Evolutionary conservation across 1,284 basidiomycete genomes (phyloP).

Genomic region (Volvariella volvacea): DNA sequence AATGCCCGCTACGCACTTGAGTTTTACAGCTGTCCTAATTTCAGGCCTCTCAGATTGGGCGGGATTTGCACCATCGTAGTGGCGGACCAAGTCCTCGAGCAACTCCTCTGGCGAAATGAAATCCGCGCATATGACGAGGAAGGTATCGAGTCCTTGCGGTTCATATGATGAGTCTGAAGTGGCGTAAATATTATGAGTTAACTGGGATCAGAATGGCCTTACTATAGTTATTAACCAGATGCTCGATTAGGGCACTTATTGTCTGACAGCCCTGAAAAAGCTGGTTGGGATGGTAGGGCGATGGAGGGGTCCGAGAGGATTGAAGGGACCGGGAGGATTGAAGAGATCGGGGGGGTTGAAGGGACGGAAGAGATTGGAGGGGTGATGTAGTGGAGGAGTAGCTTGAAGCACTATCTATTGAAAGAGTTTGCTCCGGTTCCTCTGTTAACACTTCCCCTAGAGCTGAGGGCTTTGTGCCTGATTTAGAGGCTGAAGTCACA

Average conservation of each 20-base stretch:
- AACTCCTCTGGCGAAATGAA: constrained; percentile 33
- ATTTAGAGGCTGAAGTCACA: too few species aligned
- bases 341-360: too few species aligned
- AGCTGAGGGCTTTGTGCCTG: too few species aligned
- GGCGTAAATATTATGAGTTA: too few species aligned
- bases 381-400: too few species aligned
- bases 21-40: constrained; percentile 10
- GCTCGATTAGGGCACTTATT: constrained; percentile 32
- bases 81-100: constrained; percentile 24
- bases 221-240: constrained; percentile 28
- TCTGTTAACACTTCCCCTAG: too few species aligned
- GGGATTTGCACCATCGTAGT: constrained; percentile 27
- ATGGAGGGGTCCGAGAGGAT: too few species aligned
- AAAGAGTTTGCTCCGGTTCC: too few species aligned
- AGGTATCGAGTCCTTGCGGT: constrained; percentile 26
- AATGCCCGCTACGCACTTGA: too few species aligned
- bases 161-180: constrained; percentile 23
- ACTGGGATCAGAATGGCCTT: constrained; percentile 11
- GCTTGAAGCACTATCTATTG: too few species aligned
- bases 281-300: constrained; percentile 16
- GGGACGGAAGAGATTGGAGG: too few species aligned
- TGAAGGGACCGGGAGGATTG: too few species aligned
- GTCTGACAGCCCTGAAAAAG: constrained; percentile 26
- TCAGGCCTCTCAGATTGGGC: constrained; percentile 14
- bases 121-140: constrained; percentile 32